phyloP scores from a whole-genome alignment of 805 yeast species.

The Candida taoyuanica region DNA sequence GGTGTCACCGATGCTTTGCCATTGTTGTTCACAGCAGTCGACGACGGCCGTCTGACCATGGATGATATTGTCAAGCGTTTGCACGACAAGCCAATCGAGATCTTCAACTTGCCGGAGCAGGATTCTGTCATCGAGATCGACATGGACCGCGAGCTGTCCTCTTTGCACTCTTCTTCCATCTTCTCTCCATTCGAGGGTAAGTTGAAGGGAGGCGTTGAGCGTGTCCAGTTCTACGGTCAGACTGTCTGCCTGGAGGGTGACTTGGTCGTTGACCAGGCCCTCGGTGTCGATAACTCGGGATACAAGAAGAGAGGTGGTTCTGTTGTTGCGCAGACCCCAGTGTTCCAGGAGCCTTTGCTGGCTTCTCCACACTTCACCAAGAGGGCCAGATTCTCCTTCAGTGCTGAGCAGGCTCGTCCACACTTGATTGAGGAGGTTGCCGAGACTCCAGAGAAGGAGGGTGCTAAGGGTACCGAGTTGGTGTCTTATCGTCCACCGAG shows the following conservation, averaged over 20 bases:
- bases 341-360: slow-evolving; percentile 28
- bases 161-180: slow-evolving; percentile 35
- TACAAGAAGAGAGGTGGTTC: slow-evolving; percentile 28
- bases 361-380: slow-evolving; percentile 34
- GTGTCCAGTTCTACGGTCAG: slow-evolving; percentile 74
- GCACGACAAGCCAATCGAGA: slow-evolving; percentile 75
- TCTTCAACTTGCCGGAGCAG: slow-evolving; percentile 80
- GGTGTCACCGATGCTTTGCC: slow-evolving; percentile 83
- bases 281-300: slow-evolving; percentile 43
- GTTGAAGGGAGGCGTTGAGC: slow-evolving; percentile 79
- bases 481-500: slow-evolving; percentile 72
- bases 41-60: slow-evolving; percentile 63
- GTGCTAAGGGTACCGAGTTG: slow-evolving; percentile 58
- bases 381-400: slow-evolving; percentile 48
- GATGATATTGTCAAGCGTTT: slow-evolving; percentile 68
- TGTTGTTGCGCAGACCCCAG: slow-evolving; percentile 21
- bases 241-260: slow-evolving; percentile 85
- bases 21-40: slow-evolving; percentile 74
- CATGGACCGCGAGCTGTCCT: slow-evolving; percentile 59
- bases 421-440: slow-evolving; percentile 28
- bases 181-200: slow-evolving; percentile 57
- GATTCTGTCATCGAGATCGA: slow-evolving; percentile 79
- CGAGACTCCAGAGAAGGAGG: slow-evolving; percentile 34
- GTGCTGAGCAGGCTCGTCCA: slow-evolving; percentile 37
- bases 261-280: slow-evolving; percentile 52